phyloP scores from a whole-genome alignment of 2,329 filamentous ascomycete species.

The Penicillium vulpinum region DNA sequence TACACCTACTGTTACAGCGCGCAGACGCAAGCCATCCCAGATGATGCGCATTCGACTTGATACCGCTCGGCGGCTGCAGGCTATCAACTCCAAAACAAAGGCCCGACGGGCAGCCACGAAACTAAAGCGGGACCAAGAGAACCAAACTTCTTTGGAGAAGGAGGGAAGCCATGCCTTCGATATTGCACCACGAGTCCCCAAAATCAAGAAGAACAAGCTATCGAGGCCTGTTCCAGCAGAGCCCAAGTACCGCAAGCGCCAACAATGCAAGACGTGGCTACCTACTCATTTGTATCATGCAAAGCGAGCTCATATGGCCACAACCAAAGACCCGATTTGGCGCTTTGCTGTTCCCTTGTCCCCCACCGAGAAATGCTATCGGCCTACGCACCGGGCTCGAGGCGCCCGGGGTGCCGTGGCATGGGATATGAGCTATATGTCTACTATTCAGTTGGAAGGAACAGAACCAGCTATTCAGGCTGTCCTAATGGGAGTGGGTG shows the following conservation, averaged over 20 bases:
- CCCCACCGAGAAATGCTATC: slow-evolving; percentile 85
- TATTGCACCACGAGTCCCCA: slow-evolving; percentile 53
- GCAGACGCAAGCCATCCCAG: slow-evolving; percentile 48
- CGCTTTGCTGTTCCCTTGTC: slow-evolving; percentile 82
- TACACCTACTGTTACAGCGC: slow-evolving; percentile 72
- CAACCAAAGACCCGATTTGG: slow-evolving; percentile 78
- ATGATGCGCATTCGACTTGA: slow-evolving; percentile 63
- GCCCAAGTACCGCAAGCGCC: slow-evolving; percentile 78
- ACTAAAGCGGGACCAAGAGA: slow-evolving; percentile 37
- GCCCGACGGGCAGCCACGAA: slow-evolving; percentile 47
- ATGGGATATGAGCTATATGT: slow-evolving; percentile 95
- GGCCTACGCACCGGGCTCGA: slow-evolving; percentile 78
- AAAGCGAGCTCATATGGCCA: slow-evolving; percentile 86
- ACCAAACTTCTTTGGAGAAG: slow-evolving; percentile 22
- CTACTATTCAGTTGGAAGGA: slow-evolving; percentile 78
- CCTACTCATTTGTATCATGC: slow-evolving; percentile 94
- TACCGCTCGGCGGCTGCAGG: slow-evolving; percentile 69
- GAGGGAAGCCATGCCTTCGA: slow-evolving; percentile 33
- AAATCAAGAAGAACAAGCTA: slow-evolving; percentile 68
- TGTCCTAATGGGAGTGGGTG: slow-evolving; percentile 65
- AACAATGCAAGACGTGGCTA: slow-evolving; percentile 86
- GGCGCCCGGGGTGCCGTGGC: slow-evolving; percentile 74
- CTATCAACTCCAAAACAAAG: slow-evolving; percentile 54
- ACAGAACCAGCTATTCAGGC: slow-evolving; percentile 62
- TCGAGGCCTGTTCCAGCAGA: slow-evolving; percentile 63